These are phyloP conservation scores for Plantago rigida DNA, from an alignment of 305 asterid genomes.

Conservation along the genomic window DNA sequence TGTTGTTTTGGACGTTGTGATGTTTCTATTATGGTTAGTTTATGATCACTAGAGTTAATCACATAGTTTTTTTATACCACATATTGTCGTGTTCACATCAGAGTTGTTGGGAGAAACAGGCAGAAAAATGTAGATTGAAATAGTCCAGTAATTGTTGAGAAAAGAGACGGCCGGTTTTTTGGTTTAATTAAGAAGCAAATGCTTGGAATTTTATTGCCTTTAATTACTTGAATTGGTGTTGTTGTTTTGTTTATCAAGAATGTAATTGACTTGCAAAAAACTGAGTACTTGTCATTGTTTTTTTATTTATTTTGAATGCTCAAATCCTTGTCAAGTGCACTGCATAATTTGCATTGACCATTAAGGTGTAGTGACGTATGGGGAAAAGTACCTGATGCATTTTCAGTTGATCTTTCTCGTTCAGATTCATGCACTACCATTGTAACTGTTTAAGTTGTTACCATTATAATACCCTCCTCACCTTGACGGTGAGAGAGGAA, in stretches of 20 bases:
- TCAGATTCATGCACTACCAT: no score
- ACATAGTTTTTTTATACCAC: slow-evolving; percentile 21
- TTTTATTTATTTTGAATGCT: no score
- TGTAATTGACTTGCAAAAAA: slow-evolving; percentile 44
- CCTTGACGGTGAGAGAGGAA: no score
- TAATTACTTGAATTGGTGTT: slow-evolving; percentile 14
- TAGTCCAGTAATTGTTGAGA: no score
- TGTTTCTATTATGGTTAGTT: slow-evolving; percentile 34
- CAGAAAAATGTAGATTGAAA: slow-evolving; percentile 28
- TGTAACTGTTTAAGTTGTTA: no score
- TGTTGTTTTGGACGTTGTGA: slow-evolving; percentile 48
- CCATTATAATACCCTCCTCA: no score
- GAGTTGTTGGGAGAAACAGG: slow-evolving; percentile 35
- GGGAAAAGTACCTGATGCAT: neutral
- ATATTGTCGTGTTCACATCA: slow-evolving; percentile 29
- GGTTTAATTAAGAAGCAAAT: slow-evolving; percentile 13
- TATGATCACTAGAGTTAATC: slow-evolving; percentile 21
- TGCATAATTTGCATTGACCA: slow-evolving; percentile 7
- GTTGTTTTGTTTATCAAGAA: slow-evolving; percentile 12
- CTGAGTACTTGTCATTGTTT: slow-evolving; percentile 27
- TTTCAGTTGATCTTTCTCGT: neutral
- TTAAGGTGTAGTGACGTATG: neutral
- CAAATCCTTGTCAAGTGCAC: neutral
- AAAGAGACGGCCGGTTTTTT: slow-evolving; percentile 49
- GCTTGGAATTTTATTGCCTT: slow-evolving; percentile 20